Evolutionary conservation across 495 filamentous ascomycete genomes (phyloP), one percentile per base, ranked within the genome.

Genomic region (Aspergillus indologenus): DNA sequence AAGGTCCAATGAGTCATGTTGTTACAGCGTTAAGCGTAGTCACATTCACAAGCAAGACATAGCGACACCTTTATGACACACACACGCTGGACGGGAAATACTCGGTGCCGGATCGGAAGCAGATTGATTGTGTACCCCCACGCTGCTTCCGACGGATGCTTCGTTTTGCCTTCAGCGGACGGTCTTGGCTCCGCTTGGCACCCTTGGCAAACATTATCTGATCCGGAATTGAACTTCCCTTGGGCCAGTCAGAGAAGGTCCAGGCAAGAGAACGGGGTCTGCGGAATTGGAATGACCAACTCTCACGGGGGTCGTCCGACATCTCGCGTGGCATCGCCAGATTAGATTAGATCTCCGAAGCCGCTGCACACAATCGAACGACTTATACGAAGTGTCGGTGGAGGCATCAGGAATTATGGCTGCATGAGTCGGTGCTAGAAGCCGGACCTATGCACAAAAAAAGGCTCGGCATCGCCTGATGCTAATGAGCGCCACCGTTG

Each of bases 81-180:
- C 24, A 49, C 23, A 19, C 9, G 7, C 12, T 8, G 81, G 91
- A 65, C 90, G 95, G 75, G 84, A 85, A 74, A 46, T 42, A 5
- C 46, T 59, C 54, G 59, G 47, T 57, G 22, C 23, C 18, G 23
- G 22, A 22, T 24, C 61, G 8, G 47, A 50, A 57, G 22, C 51
- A 9, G 2, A 6, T 40, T 2, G 5, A 40, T 14, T 11, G 34
- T 40, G 34, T 40, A 53, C 19, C 48, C 40, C 56, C 24, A 58
- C 21, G 45, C 59, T 45, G 58, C 49, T 29, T 31, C 49, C 31
- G 29, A 43, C 47, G 59, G 34, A 40, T 40, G 34, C 34, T 40
- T 40, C 34, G 2, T 11, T 24, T 31, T 17, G 45, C 34, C 34
- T 40, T 22, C 19, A 43, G 53, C 57, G 34, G 49, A 31, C 31